Base-by-base conservation (phyloP, 1,284 basidiomycete species). In the Malassezia equina region DNA sequence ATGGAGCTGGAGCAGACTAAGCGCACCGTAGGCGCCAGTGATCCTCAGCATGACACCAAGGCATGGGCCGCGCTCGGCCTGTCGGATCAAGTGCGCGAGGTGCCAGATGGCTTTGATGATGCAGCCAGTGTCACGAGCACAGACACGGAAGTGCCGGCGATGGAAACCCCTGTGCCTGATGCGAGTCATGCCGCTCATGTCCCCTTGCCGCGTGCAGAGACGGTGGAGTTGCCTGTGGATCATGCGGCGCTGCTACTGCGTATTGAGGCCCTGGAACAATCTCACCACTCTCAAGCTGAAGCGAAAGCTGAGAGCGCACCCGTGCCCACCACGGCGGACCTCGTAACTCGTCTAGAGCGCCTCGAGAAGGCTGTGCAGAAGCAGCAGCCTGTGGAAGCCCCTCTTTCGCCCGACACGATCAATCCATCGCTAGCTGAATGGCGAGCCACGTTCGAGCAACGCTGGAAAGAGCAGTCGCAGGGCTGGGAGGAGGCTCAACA, bases 231-330 rank as follows among this genome's bases (percentile, higher is more conserved):
- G 4, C 4, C 33, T 1, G 53, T 72, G 53, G 70, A 79, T 59
- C 79, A 80, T 58, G 81, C 83, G 29, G 83, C 85, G n/a, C 78
- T 91, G 4, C 78, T 81, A 2, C 78, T 80, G n/a, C 84, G 86
- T 8, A 79, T 95, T 24, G 79, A 83, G 17, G 77, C 80, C 0
- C 81, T 94, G 3, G 81, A 86, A 0, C 36, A 39, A n/a, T 21
- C n/a, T 15, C 36, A 39, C n/a, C 36, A 33, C 15, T 4, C 32
- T 13, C 32, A 39, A 21, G 4, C 36, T 9, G 12, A 39, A 21
- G 34, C 19, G n/a, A n/a, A n/a, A n/a, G n/a, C n/a, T n/a, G n/a
- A n/a, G n/a, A n/a, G n/a, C n/a, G n/a, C n/a, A n/a, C n/a, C n/a
- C n/a, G n/a, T n/a, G n/a, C n/a, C n/a, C n/a, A n/a, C n/a, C n/a